Base-by-base conservation (phyloP, 768 basidiomycete species). In the Boletus rubescentipes region DNA sequence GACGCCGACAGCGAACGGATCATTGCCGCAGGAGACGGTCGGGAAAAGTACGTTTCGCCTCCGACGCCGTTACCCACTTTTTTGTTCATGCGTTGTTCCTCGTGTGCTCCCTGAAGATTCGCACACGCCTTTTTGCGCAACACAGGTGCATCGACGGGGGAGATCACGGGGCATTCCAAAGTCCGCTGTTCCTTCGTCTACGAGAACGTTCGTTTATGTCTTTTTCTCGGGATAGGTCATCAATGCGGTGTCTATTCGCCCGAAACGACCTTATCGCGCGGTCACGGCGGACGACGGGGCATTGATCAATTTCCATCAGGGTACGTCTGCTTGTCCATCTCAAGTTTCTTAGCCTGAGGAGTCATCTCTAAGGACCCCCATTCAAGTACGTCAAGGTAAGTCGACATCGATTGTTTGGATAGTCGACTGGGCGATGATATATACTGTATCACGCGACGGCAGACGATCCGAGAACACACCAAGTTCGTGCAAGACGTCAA, bases 1-100 rank as follows among this genome's bases (percentile, higher is more conserved):
- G 96, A 98, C 64, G 90, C 89, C 2, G 96, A 98, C 70, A 92
- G 89, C 66, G 96, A 97, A 69, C 82, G 96, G n/a, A 89, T 98
- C 53, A 89, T 98, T 45, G 91, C 88, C 8, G 95, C 91, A 12
- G 96, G 96, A 49, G 92, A 96, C 59, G 94, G 94, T 34, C 80
- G 85, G 54, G 95, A 94, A 64, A 92, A 89, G 92, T 93, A 49
- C 16, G 59, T 49, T 12, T 36, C 12, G 0, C 5, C 15, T 9
- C 9, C 14, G 1, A 14, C 12, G 9, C 7, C 26, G 10, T 38
- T 21, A 5, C 11, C 31, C 18, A 4, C 15, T 9, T 21, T 32
- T 36, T 29, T 7, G 14, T 38, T 46, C 18, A 44, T 38, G 1
- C 9, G 32, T 31, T 18, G 4, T 14, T 15, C 51, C 39, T n/a